Evolutionary conservation across 2,329 filamentous ascomycete species (phyloP).

Genomic region (Shiraia bambusicola): DNA sequence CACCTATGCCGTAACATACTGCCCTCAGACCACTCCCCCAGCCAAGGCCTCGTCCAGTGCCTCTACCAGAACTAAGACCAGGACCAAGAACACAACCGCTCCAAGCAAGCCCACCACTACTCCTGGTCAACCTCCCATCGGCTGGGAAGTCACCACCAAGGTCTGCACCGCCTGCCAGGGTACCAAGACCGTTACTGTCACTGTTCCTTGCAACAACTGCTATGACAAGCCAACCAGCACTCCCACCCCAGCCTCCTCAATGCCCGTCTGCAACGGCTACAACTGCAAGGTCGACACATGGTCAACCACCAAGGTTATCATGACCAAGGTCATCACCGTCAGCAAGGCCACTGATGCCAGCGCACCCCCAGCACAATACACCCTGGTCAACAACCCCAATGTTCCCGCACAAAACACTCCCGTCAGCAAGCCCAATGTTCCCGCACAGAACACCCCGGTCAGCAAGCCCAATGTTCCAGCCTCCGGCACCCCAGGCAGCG

Average conservation of each 20-base stretch:
- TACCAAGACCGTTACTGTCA: constrained; percentile 31
- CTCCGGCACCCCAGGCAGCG: not conserved
- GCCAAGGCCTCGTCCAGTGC: not conserved
- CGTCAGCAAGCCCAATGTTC: constrained; percentile 1
- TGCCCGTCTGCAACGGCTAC: constrained; percentile 1
- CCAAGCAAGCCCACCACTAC: constrained; percentile 5
- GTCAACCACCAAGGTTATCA: constrained; percentile 9
- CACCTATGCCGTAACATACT: constrained; percentile 27
- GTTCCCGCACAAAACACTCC: not conserved
- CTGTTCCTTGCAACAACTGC: constrained; percentile 19
- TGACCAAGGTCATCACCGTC: constrained; percentile 22
- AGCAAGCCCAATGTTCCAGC: constrained; percentile 4
- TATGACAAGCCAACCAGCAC: constrained; percentile 7
- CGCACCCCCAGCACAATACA: not conserved
- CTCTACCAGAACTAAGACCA: constrained; percentile 1
- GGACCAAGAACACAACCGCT: constrained; percentile 12
- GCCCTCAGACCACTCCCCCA: constrained; percentile 12
- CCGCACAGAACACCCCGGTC: not conserved
- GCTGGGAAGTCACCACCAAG: constrained; percentile 32
- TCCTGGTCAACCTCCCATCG: constrained; percentile 3
- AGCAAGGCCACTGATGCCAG: constrained; percentile 17
- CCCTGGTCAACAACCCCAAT: constrained; percentile 1
- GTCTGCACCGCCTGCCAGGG: constrained; percentile 25
- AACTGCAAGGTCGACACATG: constrained; percentile 3
- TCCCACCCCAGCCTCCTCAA: constrained; percentile 3